phyloP scores from a whole-genome alignment of 129 eudicot species.

The Pulicaria dysenterica region DNA sequence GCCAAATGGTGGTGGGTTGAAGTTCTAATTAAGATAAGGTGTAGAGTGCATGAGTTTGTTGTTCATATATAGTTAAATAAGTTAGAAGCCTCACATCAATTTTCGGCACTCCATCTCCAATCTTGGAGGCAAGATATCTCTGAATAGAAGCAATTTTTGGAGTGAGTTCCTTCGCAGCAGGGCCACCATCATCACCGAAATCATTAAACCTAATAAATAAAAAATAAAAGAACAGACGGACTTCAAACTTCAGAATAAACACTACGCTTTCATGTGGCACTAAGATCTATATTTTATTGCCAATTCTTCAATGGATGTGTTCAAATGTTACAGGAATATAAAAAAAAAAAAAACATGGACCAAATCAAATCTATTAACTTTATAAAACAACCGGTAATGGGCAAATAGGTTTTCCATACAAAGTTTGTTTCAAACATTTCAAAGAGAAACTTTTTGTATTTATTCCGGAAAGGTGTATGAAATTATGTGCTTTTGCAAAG shows the following conservation, averaged over 20 bases:
- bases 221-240: background rate
- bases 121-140: slow-evolving; percentile 41
- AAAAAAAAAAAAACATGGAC: background rate
- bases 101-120: slow-evolving; percentile 44
- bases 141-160: slow-evolving; percentile 58
- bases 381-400: background rate
- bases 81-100: slow-evolving; percentile 53
- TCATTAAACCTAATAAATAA: slow-evolving; percentile 69
- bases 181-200: slow-evolving; percentile 84
- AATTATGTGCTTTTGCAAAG: slow-evolving; percentile 8
- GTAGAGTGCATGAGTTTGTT: too few relatives aligned
- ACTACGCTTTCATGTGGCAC: background rate
- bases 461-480: background rate
- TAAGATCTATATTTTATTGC: background rate
- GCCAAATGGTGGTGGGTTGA: background rate
- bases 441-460: background rate
- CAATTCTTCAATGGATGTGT: background rate
- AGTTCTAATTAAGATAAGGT: too few relatives aligned
- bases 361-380: background rate
- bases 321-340: background rate
- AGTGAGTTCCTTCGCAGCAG: slow-evolving; percentile 70
- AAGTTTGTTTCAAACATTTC: background rate
- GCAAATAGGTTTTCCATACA: background rate
- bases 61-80: background rate
- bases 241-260: background rate